Base-by-base conservation (phyloP, 2,329 filamentous ascomycete genomes). In the Mycosphaerella arachidis region DNA sequence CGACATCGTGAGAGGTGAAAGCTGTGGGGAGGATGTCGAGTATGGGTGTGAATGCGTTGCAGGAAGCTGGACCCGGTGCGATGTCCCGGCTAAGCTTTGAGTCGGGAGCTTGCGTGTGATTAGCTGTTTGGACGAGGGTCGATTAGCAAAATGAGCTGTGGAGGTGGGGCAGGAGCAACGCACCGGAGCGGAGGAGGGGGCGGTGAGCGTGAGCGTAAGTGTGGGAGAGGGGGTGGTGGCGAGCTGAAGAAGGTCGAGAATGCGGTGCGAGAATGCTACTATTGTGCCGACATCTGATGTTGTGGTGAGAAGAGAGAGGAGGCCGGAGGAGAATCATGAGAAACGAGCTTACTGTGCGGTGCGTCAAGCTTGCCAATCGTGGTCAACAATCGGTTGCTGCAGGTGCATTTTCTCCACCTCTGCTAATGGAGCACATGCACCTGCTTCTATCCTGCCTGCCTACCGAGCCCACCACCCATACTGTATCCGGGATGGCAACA, bases 1-100 rank as follows among this genome's bases (percentile, higher is more conserved):
- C 59, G 70, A 72, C 70, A 72, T 72, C 20, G 20, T 48, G 54
- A 20, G 24, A 30, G n/a, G 50, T 52, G 50, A 35, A 35, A 35
- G 27, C n/a, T 31, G 50, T 35, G 7, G 50, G 27, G 12, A 52
- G 2, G 30, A 12, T 29, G 16, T 10, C 10, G 50, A 20, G 50
- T 35, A 12, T 12, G 16, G 50, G 27, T 31, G n/a, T 30, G 27
- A 35, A 31, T 52, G 50, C 30, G 27, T 30, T 50, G 24, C 29
- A 27, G 24, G 46, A 27, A 50, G 46, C 46, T 50, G 8, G 46
- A 50, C 46, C 20, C 24, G 9, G 46, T 50, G 46, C 24, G 27
- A 30, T 29, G 46, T 27, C 24, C 46, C 46, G 46, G 46, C 46
- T 50, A 50, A 50, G 20, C 29, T 50, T 50, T 27, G 46, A 13